Base-by-base conservation (phyloP, 768 basidiomycete species). In the Amanita phalloides region DNA sequence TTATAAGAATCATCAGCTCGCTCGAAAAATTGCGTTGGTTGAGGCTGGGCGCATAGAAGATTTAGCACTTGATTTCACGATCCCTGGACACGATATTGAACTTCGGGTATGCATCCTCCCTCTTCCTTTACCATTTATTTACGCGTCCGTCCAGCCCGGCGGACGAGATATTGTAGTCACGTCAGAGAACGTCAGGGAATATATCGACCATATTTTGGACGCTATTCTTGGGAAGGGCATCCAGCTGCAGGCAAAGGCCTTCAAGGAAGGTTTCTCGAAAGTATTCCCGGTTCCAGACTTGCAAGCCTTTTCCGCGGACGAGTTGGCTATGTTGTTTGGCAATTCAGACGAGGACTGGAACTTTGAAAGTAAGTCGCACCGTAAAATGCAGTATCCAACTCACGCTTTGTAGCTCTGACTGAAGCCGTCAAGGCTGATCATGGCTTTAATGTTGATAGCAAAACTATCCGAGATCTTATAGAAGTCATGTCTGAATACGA, bases 281-380 rank as follows among this genome's bases (percentile, higher is more conserved):
- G 93, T 98, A 28, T 98, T 99, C 76, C 90, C 95, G 4, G 82
- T 98, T 43, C 71, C 76, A 25, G 94, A 99, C 61, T 71, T 99
- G 28, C 82, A 86, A 58, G 88, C 90, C 5, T 99, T 99, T 69
- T 86, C 94, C 35, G 78, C 90, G 4, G 90, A 96, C 53, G 96
- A 99, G 66, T 70, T 99, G n/a, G 87, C 88, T 13, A 88, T 95
- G 79, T 73, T 98, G 20, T 95, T 97, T 61, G 95, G 95, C 14
- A 94, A 94, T 59, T 82, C 87, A 7, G 91, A 97, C n/a, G 96
- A 99, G 62, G 96, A 99, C 63, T 99, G 96, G 96, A 83, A 79
- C 55, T 63, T 75, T 9, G 93, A 96, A 66, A 91, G 94, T 97
- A 65, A 57, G 90, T 70, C 54, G 47, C 1, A 8, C 23, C 38